phyloP scores from a whole-genome alignment of 192 early-diverging fungal species.

The Chytriomyces hyalinus region DNA sequence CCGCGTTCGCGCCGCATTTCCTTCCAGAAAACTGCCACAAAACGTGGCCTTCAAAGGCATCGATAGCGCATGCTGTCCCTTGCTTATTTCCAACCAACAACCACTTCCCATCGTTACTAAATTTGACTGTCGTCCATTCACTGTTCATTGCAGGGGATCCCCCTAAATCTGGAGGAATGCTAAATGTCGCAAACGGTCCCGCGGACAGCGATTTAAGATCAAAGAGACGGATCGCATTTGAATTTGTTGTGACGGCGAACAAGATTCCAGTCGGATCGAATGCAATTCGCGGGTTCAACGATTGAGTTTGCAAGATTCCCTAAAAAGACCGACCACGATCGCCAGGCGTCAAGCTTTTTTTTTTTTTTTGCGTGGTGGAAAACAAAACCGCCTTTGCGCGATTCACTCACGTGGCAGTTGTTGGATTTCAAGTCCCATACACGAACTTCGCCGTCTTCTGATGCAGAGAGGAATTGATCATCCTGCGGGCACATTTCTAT shows the following conservation, averaged over 20 bases:
- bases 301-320: slow-evolving; percentile 29
- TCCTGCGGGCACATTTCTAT: slow-evolving; percentile 85
- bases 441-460: slow-evolving; percentile 75
- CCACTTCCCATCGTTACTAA: slow-evolving; percentile 76
- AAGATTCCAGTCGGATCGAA: slow-evolving; percentile 83
- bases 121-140: slow-evolving; percentile 69
- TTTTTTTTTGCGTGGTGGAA: not conserved
- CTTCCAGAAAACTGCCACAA: slow-evolving; percentile 44
- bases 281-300: slow-evolving; percentile 48
- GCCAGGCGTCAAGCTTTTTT: not conserved
- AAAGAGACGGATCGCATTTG: slow-evolving; percentile 66
- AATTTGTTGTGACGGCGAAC: slow-evolving; percentile 69
- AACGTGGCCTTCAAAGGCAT: slow-evolving; percentile 65
- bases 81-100: slow-evolving; percentile 70
- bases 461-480: slow-evolving; percentile 82
- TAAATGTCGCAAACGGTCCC: slow-evolving; percentile 46
- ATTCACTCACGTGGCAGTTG: slow-evolving; percentile 57
- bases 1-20: slow-evolving; percentile 20
- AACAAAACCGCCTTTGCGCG: not conserved
- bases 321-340: not conserved
- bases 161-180: slow-evolving; percentile 13
- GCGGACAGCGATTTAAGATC: slow-evolving; percentile 49
- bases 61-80: slow-evolving; percentile 66
- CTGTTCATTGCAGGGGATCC: slow-evolving; percentile 13
- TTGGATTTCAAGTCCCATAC: slow-evolving; percentile 83